Conservation (phyloP, 768 basidiomycete species). For the Mycena chlorophos region DNA sequence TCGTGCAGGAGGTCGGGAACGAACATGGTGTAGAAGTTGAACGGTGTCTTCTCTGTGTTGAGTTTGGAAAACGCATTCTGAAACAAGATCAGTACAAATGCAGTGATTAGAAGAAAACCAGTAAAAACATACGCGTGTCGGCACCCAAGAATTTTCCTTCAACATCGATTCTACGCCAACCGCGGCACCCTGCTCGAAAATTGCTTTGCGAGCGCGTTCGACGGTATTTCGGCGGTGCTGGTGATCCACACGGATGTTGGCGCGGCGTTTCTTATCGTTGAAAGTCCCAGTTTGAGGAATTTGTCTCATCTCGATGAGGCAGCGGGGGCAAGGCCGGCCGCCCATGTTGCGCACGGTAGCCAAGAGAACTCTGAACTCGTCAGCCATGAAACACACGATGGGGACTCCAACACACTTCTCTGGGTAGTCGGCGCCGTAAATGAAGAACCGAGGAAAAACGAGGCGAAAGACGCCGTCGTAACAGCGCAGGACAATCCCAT, state of each 20-base stretch:
- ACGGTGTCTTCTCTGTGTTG: conserved; percentile 9
- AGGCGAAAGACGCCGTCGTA: conserved; percentile 24
- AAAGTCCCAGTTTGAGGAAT: conserved; percentile 16
- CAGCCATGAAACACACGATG: neutral
- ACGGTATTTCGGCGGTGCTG: neutral
- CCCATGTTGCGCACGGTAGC: conserved; percentile 21
- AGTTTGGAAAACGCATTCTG: conserved; percentile 34
- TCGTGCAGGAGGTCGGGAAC: conserved; percentile 39
- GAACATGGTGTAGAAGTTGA: conserved; percentile 30
- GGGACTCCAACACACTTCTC: conserved; percentile 29
- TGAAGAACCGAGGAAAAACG: conserved; percentile 28
- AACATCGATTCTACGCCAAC: neutral
- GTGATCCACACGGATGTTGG: neutral
- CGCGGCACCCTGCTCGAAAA: neutral
- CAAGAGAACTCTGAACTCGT: conserved; percentile 16
- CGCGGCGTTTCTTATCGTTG: conserved; percentile 4
- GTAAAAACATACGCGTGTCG: neutral
- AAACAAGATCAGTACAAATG: neutral
- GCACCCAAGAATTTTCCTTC: neutral
- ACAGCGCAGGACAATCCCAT: conserved; percentile 27
- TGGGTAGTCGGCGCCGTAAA: conserved; percentile 31
- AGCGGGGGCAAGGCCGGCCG: conserved; percentile 23
- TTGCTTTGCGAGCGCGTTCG: neutral
- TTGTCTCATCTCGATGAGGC: conserved; percentile 15
- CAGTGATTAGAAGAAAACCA: neutral